Percentiles rank a stretch among this genome's conserved stretches.
These are phyloP conservation scores for Botryotinia narcissicola DNA, from an alignment of 2,329 filamentous ascomycete genomes.

Conservation along the genomic window DNA sequence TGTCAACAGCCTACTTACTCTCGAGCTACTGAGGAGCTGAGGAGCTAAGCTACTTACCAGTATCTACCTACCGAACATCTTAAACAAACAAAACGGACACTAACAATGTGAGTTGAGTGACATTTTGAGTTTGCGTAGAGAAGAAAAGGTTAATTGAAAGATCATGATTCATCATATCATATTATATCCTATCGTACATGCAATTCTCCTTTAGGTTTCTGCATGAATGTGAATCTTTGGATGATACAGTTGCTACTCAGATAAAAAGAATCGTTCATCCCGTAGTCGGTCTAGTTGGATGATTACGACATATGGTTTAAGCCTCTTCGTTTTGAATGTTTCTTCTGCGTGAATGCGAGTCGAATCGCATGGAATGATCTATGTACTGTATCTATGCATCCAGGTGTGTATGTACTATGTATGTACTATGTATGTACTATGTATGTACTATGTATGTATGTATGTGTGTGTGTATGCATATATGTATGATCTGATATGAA, in stretches of 20 bases:
- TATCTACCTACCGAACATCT: background rate
- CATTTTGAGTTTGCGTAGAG: background rate
- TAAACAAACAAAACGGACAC: background rate
- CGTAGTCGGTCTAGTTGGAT: background rate
- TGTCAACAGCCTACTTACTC: background rate
- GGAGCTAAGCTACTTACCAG: too few species aligned
- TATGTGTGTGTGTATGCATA: too few species aligned
- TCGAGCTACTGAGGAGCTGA: too few species aligned
- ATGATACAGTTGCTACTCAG: background rate
- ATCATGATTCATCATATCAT: background rate
- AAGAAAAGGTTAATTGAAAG: background rate
- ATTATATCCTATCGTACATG: background rate
- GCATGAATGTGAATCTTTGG: background rate
- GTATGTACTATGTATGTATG: background rate
- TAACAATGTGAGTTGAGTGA: background rate
- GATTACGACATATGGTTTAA: conserved; percentile 1
- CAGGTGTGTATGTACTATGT: background rate
- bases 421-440: background rate
- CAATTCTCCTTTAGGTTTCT: background rate
- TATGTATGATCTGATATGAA: background rate
- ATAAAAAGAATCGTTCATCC: background rate
- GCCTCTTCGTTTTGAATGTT: background rate
- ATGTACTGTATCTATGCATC: background rate
- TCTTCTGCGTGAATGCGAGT: background rate
- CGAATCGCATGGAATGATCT: background rate